A percentile compares a stretch with the other conserved stretches of the same genome.
Conservation (phyloP, 805 yeast species). For the Danielia oregonensis region DNA sequence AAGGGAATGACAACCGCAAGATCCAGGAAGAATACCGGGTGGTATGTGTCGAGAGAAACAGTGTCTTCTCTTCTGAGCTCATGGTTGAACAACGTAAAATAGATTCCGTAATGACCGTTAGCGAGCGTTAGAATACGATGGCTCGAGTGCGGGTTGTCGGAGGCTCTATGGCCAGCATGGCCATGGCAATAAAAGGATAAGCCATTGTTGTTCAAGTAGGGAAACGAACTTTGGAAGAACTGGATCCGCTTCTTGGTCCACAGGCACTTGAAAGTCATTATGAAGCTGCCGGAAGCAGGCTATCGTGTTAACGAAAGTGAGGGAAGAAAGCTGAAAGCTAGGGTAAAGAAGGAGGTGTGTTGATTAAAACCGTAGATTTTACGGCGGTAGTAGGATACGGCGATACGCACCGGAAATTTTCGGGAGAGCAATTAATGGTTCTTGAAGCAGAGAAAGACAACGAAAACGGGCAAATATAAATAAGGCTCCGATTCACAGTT, state of each 20-base stretch:
- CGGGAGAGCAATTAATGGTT: no score
- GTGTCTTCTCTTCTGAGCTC: slow-evolving; percentile 23
- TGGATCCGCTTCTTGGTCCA: slow-evolving; percentile 13
- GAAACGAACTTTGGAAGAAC: slow-evolving; percentile 25
- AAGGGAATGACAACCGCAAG: slow-evolving; percentile 4
- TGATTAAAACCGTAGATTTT: not conserved
- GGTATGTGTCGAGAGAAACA: slow-evolving; percentile 8
- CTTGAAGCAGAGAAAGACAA: no score
- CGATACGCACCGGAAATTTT: not conserved
- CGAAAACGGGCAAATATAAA: no score
- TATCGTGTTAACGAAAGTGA: no score
- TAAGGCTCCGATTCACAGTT: no score
- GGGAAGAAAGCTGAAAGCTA: not conserved
- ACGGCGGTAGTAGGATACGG: not conserved
- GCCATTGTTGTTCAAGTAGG: slow-evolving; percentile 18
- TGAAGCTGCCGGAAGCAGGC: not conserved
- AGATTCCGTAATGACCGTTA: slow-evolving; percentile 42
- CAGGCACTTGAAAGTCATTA: not conserved
- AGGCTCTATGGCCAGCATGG: slow-evolving; percentile 15
- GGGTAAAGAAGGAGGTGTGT: not conserved
- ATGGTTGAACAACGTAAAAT: slow-evolving; percentile 36
- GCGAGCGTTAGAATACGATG: slow-evolving; percentile 25
- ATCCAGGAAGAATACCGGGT: no score
- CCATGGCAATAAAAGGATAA: slow-evolving; percentile 6
- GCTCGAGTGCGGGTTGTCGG: slow-evolving; percentile 23